A percentile compares a stretch with the other conserved stretches of the same genome.
Conservation (phyloP, 805 yeast genomes). For the Yamadazyma sp. region DNA sequence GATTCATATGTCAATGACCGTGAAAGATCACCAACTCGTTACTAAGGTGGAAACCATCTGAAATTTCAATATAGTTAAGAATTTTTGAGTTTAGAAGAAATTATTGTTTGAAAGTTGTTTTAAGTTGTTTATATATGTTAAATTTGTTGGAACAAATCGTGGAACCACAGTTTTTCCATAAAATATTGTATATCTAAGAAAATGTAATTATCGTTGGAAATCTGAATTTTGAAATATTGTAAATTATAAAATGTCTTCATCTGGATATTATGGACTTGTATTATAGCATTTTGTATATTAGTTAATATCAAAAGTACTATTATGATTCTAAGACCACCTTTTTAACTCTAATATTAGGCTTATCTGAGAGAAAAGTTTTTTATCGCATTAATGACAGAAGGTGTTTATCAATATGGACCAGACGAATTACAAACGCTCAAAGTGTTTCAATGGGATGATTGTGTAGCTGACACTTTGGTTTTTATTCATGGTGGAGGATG, state of each 20-base stretch:
- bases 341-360: no score
- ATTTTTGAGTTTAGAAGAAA: no score
- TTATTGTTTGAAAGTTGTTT: slow-evolving; percentile 1
- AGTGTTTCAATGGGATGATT: slow-evolving; percentile 18
- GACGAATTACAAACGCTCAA: slow-evolving; percentile 31
- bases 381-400: no score
- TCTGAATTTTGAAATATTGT: no score
- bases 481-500: slow-evolving; percentile 90
- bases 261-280: no score
- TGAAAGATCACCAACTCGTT: slow-evolving; percentile 74
- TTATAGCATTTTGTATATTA: neutral
- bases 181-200: slow-evolving; percentile 4
- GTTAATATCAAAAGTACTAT: no score
- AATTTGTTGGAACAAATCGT: slow-evolving; percentile 10
- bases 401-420: slow-evolving; percentile 25
- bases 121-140: slow-evolving; percentile 8
- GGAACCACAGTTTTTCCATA: slow-evolving; percentile 5
- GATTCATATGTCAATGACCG: slow-evolving; percentile 36
- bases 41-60: no score
- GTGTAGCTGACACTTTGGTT: slow-evolving; percentile 33
- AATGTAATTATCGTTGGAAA: no score
- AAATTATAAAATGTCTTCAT: no score
- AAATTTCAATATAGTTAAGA: no score
- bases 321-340: no score
- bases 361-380: no score